Evolutionary conservation across 208 protist species (phyloP).

Genomic region (Wallacemonas sp.): DNA sequence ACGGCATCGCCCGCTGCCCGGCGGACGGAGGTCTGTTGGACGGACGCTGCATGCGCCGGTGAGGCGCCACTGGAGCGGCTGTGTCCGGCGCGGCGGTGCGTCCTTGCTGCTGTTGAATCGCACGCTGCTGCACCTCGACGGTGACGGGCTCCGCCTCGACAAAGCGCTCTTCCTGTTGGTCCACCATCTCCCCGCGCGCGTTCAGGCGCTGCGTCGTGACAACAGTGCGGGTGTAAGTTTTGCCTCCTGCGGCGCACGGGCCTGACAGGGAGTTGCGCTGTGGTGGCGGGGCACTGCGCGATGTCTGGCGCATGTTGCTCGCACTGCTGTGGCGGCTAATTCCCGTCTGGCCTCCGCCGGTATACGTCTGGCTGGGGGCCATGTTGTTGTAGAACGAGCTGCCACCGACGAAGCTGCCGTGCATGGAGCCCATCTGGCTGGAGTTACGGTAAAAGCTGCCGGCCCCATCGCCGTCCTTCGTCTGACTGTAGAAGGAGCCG

Average conservation of each 20-base stretch:
- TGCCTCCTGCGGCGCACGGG: not conserved
- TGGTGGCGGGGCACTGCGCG: not conserved
- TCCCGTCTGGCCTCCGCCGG: not conserved
- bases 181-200: conserved; percentile 1
- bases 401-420: conserved; percentile 5
- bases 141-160: not conserved
- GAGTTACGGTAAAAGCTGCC: conserved; percentile 4
- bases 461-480: not conserved
- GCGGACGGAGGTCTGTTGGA: not conserved
- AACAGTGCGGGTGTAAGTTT: conserved; percentile 1
- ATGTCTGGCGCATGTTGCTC: not conserved
- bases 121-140: not conserved
- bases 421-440: conserved; percentile 1
- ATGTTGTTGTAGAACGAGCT: not conserved
- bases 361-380: not conserved
- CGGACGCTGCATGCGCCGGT: not conserved
- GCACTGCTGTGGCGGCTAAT: not conserved
- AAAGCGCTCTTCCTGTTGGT: not conserved
- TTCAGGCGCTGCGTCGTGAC: conserved; percentile 1
- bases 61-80: no score
- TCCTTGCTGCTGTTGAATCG: not conserved
- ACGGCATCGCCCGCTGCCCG: not conserved
- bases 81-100: no score
- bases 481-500: not conserved
- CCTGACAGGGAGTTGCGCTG: not conserved